Evolutionary conservation across 179 eudicot species (phyloP).

Genomic region (Carnegiea gigantea): DNA sequence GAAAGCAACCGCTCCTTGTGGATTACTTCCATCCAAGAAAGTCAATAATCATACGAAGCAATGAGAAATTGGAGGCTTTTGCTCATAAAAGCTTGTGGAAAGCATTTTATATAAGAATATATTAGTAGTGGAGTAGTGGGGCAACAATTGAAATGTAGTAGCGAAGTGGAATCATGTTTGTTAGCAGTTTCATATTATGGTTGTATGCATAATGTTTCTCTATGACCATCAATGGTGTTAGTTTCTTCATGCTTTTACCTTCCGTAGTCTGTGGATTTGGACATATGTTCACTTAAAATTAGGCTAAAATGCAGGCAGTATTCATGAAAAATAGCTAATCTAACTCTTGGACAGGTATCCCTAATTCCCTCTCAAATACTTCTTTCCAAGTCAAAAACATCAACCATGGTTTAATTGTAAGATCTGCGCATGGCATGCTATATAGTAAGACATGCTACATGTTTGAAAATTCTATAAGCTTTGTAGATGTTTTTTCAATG

Average conservation of each 20-base stretch:
- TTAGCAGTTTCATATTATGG: not conserved
- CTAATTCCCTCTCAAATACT: too few relatives aligned
- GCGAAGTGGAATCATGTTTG: not conserved
- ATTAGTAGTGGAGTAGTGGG: not conserved
- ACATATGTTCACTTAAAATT: not conserved
- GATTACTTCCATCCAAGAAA: not conserved
- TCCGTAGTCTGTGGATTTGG: not conserved
- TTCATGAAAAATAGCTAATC: not conserved
- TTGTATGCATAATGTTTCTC: not conserved
- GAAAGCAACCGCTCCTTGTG: not conserved
- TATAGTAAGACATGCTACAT: not conserved
- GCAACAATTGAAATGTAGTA: not conserved
- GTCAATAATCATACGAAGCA: not conserved
- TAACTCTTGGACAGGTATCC: not conserved
- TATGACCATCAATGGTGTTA: not conserved
- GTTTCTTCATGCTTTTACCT: not conserved
- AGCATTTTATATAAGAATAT: not conserved
- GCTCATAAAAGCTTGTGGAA: not conserved
- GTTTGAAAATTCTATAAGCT: not conserved
- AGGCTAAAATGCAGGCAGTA: not conserved
- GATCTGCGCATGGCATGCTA: not conserved
- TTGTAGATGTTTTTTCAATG: constrained; percentile 1
- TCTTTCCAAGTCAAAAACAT: not conserved
- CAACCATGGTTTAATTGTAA: not conserved
- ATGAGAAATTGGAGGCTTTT: not conserved